Evolutionary conservation across 768 basidiomycete genomes (phyloP).

Genomic region (Suillus lakei): DNA sequence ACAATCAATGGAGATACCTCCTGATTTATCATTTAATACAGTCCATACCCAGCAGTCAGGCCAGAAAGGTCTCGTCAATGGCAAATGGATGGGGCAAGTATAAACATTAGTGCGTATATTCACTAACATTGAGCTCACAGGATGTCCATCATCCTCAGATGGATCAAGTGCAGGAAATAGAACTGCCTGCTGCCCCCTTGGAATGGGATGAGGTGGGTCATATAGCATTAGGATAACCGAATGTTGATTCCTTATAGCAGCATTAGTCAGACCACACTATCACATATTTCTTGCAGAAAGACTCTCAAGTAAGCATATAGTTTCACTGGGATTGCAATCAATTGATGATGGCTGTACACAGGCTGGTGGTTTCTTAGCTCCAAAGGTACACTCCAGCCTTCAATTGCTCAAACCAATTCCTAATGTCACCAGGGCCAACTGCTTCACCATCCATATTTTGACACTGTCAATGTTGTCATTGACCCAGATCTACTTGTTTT

Average conservation of each 20-base stretch:
- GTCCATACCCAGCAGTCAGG: too few relatives aligned
- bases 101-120: too few relatives aligned
- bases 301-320: not conserved
- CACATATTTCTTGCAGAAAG: not conserved
- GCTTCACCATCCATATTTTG: not conserved
- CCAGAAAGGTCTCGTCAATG: too few relatives aligned
- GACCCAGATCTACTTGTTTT: not conserved
- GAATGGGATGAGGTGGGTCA: not conserved
- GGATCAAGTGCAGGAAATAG: not conserved
- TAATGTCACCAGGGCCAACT: not conserved
- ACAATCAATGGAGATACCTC: too few relatives aligned
- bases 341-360: not conserved
- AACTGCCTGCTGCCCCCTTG: not conserved
- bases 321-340: not conserved
- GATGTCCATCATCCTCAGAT: too few relatives aligned
- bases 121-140: too few relatives aligned
- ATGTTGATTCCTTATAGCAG: not conserved
- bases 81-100: too few relatives aligned
- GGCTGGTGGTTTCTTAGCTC: not conserved
- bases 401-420: not conserved
- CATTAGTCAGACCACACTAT: not conserved
- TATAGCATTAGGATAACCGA: not conserved
- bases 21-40: too few relatives aligned
- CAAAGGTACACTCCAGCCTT: not conserved
- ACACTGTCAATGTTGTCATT: not conserved